Base-by-base conservation (phyloP, 108 stramenopile species). In the Licmophora abbreviata region DNA sequence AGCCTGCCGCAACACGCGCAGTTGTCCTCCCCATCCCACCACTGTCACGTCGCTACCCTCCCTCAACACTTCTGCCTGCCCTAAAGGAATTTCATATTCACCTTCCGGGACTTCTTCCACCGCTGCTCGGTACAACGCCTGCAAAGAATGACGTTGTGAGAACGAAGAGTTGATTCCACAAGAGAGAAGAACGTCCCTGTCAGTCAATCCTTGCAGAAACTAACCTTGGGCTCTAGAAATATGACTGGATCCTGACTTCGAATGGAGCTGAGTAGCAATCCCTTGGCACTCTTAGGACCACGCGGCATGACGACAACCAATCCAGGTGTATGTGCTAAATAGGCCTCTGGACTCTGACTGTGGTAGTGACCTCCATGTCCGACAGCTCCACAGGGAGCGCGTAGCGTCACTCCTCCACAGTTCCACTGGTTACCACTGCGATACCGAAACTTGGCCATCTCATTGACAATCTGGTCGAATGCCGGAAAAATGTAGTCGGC, bases 401-500 rank as follows among this genome's bases (percentile, higher is more conserved):
- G 87, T 18, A 98, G 40, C 0, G 93, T 95, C 22, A 97, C 87
- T 27, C 93, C 93, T 14, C 95, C 96, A 58, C 93, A 93, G 57
- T 95, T 73, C 85, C 96, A 98, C 72, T 97, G 91, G 76, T 92
- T 85, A 0, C 97, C 97, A 41, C 71, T 74, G 3, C 97, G 74
- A 63, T 87, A 98, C 15, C 94, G 77, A 64, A 91, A 96, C 59
- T 98, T 98, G 40, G 97, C 95, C 51, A 88, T 90, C 59, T 97
- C 97, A 65, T 97, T 97, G 12, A 98, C 97, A 63, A 98, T 82
- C 68, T 98, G 97, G 65, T 98, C 97, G 42, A 97, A 83, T 17
- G 97, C 97, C 11, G 95, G 93, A 44, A 87, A 95, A 8, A 86
- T 85, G 50, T 87, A 92, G 59, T 91, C 95, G 0, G 93, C 95